Evolutionary conservation across 768 basidiomycete species (phyloP), one percentile per base, ranked within the genome.

Genomic region (Sutorius australiensis): DNA sequence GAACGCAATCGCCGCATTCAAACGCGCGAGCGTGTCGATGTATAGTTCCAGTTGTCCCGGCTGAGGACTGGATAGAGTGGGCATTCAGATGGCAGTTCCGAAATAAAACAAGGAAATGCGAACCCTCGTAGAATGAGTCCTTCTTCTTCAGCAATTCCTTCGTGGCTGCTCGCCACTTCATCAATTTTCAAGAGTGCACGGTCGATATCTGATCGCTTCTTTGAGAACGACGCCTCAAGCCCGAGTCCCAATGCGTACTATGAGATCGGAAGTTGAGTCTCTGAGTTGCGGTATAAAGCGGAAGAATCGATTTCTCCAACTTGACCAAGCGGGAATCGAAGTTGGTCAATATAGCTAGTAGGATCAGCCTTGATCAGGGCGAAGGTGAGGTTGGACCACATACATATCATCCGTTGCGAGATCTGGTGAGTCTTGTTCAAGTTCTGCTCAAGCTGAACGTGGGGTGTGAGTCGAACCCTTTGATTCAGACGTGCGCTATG

Each of bases 361-460:
- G 68, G 56, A 57, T 75, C 49, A 74, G 62, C 46, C 19, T 51
- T 12, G 42, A 24, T 52, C 37, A 13, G 13, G 21, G 24, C 28
- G 39, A 32, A 34, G 48, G 31, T 40, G 46, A 9, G 34, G 38
- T 65, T 28, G 5, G 21, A 32, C 24, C 9, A 62, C 87, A 50
- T 72, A 92, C 89, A 81, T 55, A 82, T 91, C 90, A 93, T 92
- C 46, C 88, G 77, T 62, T 87, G 86, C 1, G 90, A 92, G 55
- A 90, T 87, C 62, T 89, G 89, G 19, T 81, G 80, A 0, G 90
- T 92, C 72, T 92, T 92, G 68, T 87, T 84, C 39, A 93, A 74
- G 65, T 92, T 92, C 69, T 92, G 91, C 71, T 93, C 89, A 10
- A 93, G 78, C 90, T 90, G 41, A 21, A 17, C 12, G 31, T 7